phyloP scores from a whole-genome alignment of 2,329 filamentous ascomycete species.

The Periconia sp. region DNA sequence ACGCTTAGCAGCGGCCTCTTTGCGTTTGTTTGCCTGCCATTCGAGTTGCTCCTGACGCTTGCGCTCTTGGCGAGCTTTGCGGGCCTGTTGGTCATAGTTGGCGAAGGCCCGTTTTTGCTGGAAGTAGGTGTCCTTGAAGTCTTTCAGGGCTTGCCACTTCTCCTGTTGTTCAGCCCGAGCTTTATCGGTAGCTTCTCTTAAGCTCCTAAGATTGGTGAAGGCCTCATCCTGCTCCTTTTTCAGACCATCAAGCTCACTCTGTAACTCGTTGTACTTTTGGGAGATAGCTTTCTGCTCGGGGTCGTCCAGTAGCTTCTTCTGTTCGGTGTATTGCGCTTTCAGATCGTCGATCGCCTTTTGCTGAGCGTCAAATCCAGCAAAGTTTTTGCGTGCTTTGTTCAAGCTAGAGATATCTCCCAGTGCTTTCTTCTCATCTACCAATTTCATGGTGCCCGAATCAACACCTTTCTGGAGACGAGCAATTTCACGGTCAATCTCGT shows the following conservation, averaged over 20 bases:
- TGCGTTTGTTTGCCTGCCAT: constrained; percentile 70
- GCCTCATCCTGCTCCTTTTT: constrained; percentile 90
- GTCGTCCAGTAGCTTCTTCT: constrained; percentile 87
- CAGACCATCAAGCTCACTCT: constrained; percentile 84
- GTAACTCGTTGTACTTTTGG: constrained; percentile 81
- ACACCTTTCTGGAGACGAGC: constrained; percentile 79
- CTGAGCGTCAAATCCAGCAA: constrained; percentile 77
- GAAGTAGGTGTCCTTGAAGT: constrained; percentile 89
- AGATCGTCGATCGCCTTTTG: constrained; percentile 89
- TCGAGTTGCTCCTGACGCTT: constrained; percentile 79
- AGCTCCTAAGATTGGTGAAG: constrained; percentile 81
- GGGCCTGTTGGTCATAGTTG: constrained; percentile 81
- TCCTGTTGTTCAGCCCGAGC: constrained; percentile 83
- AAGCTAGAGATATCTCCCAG: constrained; percentile 79
- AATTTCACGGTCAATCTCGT: constrained; percentile 86
- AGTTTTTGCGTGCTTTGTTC: constrained; percentile 88
- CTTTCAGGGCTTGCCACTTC: constrained; percentile 79
- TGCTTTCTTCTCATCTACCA: constrained; percentile 97
- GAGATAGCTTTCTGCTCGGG: constrained; percentile 86
- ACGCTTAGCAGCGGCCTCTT: constrained; percentile 73
- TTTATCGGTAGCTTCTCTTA: constrained; percentile 84
- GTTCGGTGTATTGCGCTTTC: constrained; percentile 82
- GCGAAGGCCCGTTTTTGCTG: constrained; percentile 77
- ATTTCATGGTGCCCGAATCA: constrained; percentile 85
- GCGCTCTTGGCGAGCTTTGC: constrained; percentile 74